phyloP scores from a whole-genome alignment of 2,329 filamentous ascomycete genomes.

The Lasiodiplodia sp. region DNA sequence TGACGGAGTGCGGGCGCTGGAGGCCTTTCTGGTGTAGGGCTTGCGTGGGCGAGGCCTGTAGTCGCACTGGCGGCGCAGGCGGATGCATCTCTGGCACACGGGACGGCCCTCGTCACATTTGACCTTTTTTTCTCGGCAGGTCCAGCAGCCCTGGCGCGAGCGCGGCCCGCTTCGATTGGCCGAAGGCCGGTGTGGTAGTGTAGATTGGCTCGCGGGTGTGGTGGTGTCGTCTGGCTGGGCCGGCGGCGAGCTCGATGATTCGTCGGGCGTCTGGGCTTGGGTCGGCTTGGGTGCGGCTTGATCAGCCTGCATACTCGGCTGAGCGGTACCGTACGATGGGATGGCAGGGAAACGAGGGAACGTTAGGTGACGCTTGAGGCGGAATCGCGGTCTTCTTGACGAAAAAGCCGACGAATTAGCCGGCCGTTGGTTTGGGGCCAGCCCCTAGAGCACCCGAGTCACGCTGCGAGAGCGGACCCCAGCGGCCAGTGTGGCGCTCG shows the following conservation, averaged over 20 bases:
- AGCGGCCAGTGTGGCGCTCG: background rate
- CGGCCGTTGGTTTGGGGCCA: background rate
- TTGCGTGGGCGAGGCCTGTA: slow-evolving; percentile 17
- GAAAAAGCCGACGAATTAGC: slow-evolving; percentile 3
- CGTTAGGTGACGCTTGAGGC: background rate
- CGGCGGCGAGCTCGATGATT: slow-evolving; percentile 2
- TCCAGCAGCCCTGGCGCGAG: slow-evolving; percentile 19
- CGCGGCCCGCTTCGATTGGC: slow-evolving; percentile 29
- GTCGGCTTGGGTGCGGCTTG: background rate
- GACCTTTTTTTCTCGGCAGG: slow-evolving; percentile 21
- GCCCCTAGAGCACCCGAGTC: slow-evolving; percentile 9
- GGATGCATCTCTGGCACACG: slow-evolving; percentile 46
- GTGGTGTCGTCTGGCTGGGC: slow-evolving; percentile 1
- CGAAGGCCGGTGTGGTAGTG: slow-evolving; percentile 6
- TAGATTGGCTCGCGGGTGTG: background rate
- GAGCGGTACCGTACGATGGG: slow-evolving; percentile 10
- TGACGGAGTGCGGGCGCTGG: background rate
- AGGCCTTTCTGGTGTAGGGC: slow-evolving; percentile 19
- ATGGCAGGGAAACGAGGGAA: slow-evolving; percentile 18
- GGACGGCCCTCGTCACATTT: slow-evolving; percentile 27
- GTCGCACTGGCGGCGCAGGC: slow-evolving; percentile 46
- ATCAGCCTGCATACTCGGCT: slow-evolving; percentile 19
- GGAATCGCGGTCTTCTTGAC: slow-evolving; percentile 11
- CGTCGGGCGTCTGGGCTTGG: background rate
- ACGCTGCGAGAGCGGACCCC: background rate